Evolutionary conservation across 257 asterid genomes (phyloP).

Genomic region (Solanum neorickii): DNA sequence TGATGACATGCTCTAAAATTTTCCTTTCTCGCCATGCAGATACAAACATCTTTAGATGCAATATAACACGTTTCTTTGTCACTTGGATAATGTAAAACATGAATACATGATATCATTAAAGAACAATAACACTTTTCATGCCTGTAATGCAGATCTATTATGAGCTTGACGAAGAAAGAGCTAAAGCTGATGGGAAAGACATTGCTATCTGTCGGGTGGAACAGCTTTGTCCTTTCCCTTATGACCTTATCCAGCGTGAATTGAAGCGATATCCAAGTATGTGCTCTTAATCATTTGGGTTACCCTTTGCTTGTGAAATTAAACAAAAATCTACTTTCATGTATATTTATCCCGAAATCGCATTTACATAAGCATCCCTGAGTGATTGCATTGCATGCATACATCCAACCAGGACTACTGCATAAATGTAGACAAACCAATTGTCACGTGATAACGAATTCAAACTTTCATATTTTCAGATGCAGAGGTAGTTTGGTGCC

Average conservation of each 20-base stretch:
- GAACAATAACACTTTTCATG: neutral
- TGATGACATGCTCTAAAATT: neutral
- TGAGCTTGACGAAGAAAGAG: slow-evolving; percentile 20
- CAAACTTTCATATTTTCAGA: slow-evolving; percentile 14
- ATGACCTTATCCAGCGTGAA: slow-evolving; percentile 18
- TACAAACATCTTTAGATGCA: neutral
- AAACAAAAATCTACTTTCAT: neutral
- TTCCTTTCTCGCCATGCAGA: neutral
- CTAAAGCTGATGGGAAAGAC: slow-evolving; percentile 11
- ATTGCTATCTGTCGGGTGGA: slow-evolving; percentile 23
- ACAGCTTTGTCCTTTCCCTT: slow-evolving; percentile 26
- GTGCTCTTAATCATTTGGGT: neutral
- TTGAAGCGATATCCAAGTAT: slow-evolving; percentile 24
- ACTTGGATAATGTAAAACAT: neutral
- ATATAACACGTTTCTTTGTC: neutral
- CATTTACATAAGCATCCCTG: neutral
- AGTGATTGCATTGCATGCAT: neutral
- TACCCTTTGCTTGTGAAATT: neutral
- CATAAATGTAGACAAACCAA: neutral
- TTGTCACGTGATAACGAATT: neutral
- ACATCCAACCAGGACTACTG: neutral
- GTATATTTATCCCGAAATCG: neutral
- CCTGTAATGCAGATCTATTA: slow-evolving; percentile 10
- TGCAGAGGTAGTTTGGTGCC: slow-evolving; percentile 74
- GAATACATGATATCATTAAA: neutral